Base-by-base conservation (phyloP, 768 basidiomycete genomes). In the Termitomyces sp. region DNA sequence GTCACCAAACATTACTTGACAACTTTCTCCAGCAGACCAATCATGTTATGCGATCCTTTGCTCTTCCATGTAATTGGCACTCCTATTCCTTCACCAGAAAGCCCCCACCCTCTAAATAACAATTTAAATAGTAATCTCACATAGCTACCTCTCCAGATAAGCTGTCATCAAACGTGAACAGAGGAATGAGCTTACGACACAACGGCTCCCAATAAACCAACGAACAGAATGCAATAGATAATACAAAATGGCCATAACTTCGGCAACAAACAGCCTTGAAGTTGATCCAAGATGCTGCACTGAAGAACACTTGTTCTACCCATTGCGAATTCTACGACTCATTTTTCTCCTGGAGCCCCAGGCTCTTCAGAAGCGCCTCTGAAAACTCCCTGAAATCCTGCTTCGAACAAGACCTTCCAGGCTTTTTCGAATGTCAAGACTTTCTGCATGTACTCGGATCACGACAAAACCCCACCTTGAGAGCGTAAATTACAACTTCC, bases 401-500 rank as follows among this genome's bases (percentile, higher is more conserved):
- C 62, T 79, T 83, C 41, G 76, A 75, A 64, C 80, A 79, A 15
- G 75, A 70, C 57, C 83, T 74, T 47, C 78, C 76, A 50, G 80
- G 78, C 80, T 59, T 54, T 13, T 20, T 24, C 11, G 27, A 49
- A 30, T 20, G 18, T 54, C 30, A 54, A n/a, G 11, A 8, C 8
- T 39, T 30, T 79, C 58, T 13, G 7, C n/a, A 20, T 11, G 11
- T 12, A 13, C 9, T 34, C 11, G 22, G 4, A 11, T 20, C 48
- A 39, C 11, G n/a, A 12, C 11, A 34, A 54, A n/a, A 20, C 57
- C 73, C 3, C 53, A 86, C 87, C 82, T 85, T 88, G 48, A 89
- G 65, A 2, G 84, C 87, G 63, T 89, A 88, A 5, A 88, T 70
- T 12, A 84, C 81, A 12, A 87, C 63, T 55, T 85, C 81, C 16